These are phyloP conservation scores for Mycena olivaceomarginata DNA, from an alignment of 768 basidiomycete genomes.

Conservation along the genomic window DNA sequence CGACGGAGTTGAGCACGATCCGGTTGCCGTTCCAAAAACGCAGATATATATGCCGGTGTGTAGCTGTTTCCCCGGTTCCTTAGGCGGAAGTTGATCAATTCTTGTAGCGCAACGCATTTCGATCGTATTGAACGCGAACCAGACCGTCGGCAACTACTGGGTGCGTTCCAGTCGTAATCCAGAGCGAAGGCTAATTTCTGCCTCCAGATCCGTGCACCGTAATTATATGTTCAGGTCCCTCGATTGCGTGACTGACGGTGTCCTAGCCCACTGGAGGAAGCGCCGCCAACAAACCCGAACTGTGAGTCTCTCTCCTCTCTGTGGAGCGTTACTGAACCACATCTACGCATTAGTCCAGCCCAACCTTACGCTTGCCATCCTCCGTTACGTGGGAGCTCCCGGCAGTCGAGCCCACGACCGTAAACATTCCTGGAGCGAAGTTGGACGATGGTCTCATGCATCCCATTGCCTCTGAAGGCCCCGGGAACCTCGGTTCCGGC, in stretches of 20 bases:
- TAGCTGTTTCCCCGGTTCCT: not conserved
- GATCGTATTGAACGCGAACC: slow-evolving; percentile 62
- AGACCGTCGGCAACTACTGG: slow-evolving; percentile 66
- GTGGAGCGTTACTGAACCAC: fast-evolving
- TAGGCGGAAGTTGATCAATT: too few relatives aligned
- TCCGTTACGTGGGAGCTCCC: slow-evolving; percentile 61
- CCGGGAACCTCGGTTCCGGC: slow-evolving; percentile 36
- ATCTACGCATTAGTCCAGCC: slow-evolving; percentile 44
- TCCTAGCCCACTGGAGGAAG: slow-evolving; percentile 47
- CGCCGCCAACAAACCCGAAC: slow-evolving; percentile 51
- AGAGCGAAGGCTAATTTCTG: too few relatives aligned
- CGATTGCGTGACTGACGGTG: too few relatives aligned
- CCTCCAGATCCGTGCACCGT: not conserved
- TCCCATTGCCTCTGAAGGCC: slow-evolving; percentile 30
- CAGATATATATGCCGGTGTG: slow-evolving; percentile 64
- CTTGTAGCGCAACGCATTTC: slow-evolving; percentile 59
- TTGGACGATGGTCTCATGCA: slow-evolving; percentile 54
- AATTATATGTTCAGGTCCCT: not conserved
- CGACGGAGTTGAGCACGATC: slow-evolving; percentile 63
- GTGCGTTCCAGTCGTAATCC: not conserved
- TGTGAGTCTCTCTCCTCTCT: slow-evolving; percentile 28
- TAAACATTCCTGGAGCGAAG: slow-evolving; percentile 46
- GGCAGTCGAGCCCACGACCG: slow-evolving; percentile 54
- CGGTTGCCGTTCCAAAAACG: slow-evolving; percentile 60
- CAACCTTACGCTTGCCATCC: slow-evolving; percentile 60